Percentiles rank a stretch among this genome's conserved stretches.
Conservation (phyloP, 306 rosid species). For the Quercus dentata region DNA sequence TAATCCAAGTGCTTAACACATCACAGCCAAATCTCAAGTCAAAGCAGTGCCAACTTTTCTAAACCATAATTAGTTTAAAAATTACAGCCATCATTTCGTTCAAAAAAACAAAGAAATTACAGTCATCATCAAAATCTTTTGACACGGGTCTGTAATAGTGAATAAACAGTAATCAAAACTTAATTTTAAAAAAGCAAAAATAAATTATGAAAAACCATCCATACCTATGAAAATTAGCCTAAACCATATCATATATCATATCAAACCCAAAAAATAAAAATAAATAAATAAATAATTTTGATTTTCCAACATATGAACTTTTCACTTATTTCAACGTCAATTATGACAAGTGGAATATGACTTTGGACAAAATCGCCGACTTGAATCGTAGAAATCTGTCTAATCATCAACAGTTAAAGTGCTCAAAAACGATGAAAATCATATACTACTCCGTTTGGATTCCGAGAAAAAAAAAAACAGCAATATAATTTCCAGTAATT, state of each 20-base stretch:
- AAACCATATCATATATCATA: not conserved
- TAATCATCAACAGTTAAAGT: not conserved
- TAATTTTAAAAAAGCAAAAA: not conserved
- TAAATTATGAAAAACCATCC: not conserved
- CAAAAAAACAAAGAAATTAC: no score
- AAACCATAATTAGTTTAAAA: not conserved
- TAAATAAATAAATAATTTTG: not conserved
- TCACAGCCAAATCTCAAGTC: not conserved
- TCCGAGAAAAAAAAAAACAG: not conserved
- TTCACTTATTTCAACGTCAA: not conserved
- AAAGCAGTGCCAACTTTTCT: not conserved
- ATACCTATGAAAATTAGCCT: not conserved
- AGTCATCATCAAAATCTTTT: not conserved
- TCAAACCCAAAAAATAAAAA: not conserved
- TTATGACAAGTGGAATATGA: not conserved
- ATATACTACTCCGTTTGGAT: not conserved
- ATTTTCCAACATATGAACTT: not conserved
- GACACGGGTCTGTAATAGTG: not conserved
- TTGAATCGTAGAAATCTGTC: not conserved
- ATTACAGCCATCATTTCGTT: not conserved
- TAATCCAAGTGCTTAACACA: not conserved
- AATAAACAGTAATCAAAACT: not conserved
- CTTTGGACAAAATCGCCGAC: not conserved
- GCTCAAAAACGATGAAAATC: not conserved
- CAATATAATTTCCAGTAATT: not conserved